These are phyloP conservation scores for Zygosaccharomyces sapae DNA, from an alignment of 1,139 yeast genomes.

Conservation along the genomic window DNA sequence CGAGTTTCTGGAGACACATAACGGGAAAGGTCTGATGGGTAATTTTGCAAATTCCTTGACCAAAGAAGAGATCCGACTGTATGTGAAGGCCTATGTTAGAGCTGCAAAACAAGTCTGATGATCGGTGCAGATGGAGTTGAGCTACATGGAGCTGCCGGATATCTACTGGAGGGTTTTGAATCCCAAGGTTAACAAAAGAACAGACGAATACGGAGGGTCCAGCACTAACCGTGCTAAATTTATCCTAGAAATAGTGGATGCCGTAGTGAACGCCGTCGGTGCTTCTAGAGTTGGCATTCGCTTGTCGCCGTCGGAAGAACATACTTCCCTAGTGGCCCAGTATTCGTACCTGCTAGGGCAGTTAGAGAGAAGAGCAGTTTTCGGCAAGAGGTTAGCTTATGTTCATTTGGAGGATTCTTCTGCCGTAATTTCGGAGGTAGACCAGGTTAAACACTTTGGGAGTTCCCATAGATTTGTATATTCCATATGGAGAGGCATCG, in stretches of 20 bases:
- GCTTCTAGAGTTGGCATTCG: constrained; percentile 34
- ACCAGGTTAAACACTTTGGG: constrained; percentile 12
- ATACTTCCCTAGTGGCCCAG: constrained; percentile 27
- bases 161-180: constrained; percentile 39
- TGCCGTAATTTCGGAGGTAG: constrained; percentile 19
- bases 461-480: constrained; percentile 30
- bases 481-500: constrained; percentile 40
- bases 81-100: constrained; percentile 23
- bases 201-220: constrained; percentile 44
- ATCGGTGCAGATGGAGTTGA: constrained; percentile 43
- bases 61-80: constrained; percentile 15
- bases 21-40: constrained; percentile 35
- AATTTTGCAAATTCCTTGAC: constrained; percentile 31
- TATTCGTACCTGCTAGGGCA: constrained; percentile 35
- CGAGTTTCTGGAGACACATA: constrained; percentile 39
- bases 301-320: constrained; percentile 36
- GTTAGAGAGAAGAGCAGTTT: constrained; percentile 32
- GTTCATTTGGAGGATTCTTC: constrained; percentile 47
- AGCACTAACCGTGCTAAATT: constrained; percentile 39
- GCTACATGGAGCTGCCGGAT: constrained; percentile 39
- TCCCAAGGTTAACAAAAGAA: constrained; percentile 38
- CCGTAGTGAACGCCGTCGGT: constrained; percentile 31
- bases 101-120: constrained; percentile 34
- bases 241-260: constrained; percentile 35
- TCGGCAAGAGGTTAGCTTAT: constrained; percentile 43